Conservation (phyloP, 1,284 basidiomycete genomes). For the Schizophyllum commune region DNA sequence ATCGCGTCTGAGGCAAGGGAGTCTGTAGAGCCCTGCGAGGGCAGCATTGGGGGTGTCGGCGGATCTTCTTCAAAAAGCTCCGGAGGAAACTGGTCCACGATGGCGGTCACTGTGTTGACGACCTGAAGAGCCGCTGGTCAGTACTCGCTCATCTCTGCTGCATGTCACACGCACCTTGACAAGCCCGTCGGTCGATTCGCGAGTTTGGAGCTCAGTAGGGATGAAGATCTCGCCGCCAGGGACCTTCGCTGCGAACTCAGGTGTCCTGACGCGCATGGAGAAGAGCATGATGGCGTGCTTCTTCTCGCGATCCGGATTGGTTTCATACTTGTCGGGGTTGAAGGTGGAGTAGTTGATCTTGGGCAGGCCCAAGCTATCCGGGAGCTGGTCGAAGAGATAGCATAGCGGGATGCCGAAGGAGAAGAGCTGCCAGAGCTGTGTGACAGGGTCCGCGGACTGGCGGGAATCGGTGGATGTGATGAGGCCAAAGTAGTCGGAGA, state of each 20-base stretch:
- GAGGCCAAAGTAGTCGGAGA: constrained; percentile 61
- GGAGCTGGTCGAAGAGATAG: constrained; percentile 91
- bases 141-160: neutral
- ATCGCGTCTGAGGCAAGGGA: constrained; percentile 41
- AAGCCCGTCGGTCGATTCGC: constrained; percentile 88
- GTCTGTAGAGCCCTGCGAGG: constrained; percentile 53
- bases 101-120: constrained; percentile 83
- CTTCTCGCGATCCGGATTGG: constrained; percentile 68
- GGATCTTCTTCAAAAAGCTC: constrained; percentile 65
- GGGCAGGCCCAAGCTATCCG: constrained; percentile 45
- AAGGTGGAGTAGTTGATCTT: constrained; percentile 66
- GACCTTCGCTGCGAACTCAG: constrained; percentile 40
- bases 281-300: constrained; percentile 77
- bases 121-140: constrained; percentile 43
- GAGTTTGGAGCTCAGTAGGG: constrained; percentile 84
- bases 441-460: constrained; percentile 79
- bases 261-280: constrained; percentile 58
- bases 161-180: constrained; percentile 67
- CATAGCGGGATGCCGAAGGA: constrained; percentile 90
- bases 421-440: constrained; percentile 91
- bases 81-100: constrained; percentile 77
- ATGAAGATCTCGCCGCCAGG: constrained; percentile 70
- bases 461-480: constrained; percentile 47
- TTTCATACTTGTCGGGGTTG: constrained; percentile 52
- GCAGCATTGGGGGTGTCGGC: constrained; percentile 45